Base-by-base conservation (phyloP, 768 basidiomycete species). In the Lyophyllum atratum region DNA sequence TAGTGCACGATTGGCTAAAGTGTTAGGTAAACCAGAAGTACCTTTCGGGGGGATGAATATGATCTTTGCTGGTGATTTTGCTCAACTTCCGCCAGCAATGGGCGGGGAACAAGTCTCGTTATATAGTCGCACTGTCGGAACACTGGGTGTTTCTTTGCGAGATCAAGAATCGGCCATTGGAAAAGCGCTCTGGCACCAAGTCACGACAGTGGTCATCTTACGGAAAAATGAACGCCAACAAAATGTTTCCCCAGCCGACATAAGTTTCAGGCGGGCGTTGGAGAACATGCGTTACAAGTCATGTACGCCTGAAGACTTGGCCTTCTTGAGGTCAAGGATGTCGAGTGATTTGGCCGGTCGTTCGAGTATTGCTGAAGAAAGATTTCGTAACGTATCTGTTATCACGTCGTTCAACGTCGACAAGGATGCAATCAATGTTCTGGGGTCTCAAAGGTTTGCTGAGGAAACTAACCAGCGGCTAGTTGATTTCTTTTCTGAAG, bases 11-110 rank as follows among this genome's bases (percentile, higher is more conserved):
- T 42, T 42, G 19, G 40, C 40, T 42, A 19, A 42, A 19, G 19
- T 42, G n/a, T 42, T 21, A 42, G 21, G 40, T 21, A 42, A 42
- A 21, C 14, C 19, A 17, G n/a, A 42, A 19, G 19, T 42, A 42
- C 40, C 40, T 21, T 42, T 49, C 34, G 75, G 75, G 22, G 75
- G 76, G 0, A 67, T 75, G 24, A 76, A 74, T 49, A 66, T 80
- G 44, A 73, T 80, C 19, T 69, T 80, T 54, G 75, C 77, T 15
- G 76, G 77, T 24, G 78, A 80, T 51, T 78, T 80, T 70, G 76
- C 74, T 4, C 78, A 81, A 48, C 57, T 80, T 0, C 75, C 75
- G 3, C 78, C 72, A 26, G 68, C 62, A 8, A 7, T 9, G 6
- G 34, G 34, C 34, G 3, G 14, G 8, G 34, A 37, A 37, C 4